Percentiles rank a stretch among this genome's conserved stretches.
Evolutionary conservation across 139 green algal species (phyloP).

Genomic region (Picochlorum sp.): DNA sequence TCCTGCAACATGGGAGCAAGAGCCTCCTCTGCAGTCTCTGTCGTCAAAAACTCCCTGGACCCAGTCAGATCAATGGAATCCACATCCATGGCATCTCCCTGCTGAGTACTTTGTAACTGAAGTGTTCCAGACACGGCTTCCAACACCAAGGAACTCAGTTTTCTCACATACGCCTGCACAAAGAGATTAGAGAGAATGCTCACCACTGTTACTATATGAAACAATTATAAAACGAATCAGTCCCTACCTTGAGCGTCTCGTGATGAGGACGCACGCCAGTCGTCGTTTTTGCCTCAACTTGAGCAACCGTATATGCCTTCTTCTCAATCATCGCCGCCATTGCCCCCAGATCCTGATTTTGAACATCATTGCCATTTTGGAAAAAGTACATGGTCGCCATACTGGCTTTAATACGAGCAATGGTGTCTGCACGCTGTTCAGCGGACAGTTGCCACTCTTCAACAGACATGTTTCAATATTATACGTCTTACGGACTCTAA

Average conservation of each 20-base stretch:
- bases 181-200: too few relatives aligned
- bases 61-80: constrained; percentile 66
- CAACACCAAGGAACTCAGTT: constrained; percentile 59
- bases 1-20: constrained; percentile 59
- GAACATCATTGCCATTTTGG: constrained; percentile 25
- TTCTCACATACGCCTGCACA: constrained; percentile 35
- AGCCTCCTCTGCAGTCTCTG: constrained; percentile 49
- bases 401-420: constrained; percentile 44
- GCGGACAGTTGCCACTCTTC: constrained; percentile 47
- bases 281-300: constrained; percentile 66
- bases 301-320: constrained; percentile 72
- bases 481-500: too few relatives aligned
- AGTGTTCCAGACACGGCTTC: constrained; percentile 35
- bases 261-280: constrained; percentile 50
- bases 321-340: constrained; percentile 50
- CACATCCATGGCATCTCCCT: background rate
- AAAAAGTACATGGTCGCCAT: constrained; percentile 57
- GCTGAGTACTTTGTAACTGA: constrained; percentile 1
- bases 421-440: constrained; percentile 47
- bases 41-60: constrained; percentile 75
- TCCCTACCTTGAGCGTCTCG: constrained; percentile 27
- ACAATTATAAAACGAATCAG: background rate
- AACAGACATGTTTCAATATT: background rate
- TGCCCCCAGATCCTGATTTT: constrained; percentile 26
- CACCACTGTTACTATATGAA: background rate